These are phyloP conservation scores for Amanita rimosa DNA, from an alignment of 768 basidiomycete genomes.

Conservation along the genomic window DNA sequence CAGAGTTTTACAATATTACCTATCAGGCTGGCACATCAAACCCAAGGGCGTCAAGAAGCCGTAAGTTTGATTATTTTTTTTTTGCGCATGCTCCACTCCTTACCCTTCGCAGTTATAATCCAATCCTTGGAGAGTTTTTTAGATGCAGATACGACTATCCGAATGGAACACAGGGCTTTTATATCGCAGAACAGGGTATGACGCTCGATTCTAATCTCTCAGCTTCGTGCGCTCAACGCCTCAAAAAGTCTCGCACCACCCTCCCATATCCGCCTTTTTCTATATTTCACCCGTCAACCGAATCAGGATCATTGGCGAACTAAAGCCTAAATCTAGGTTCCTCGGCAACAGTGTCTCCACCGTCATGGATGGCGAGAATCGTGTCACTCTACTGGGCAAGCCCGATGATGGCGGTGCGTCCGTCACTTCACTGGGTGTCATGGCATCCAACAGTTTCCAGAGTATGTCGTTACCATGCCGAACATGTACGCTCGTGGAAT, in stretches of 20 bases:
- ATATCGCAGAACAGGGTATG: conserved; percentile 90
- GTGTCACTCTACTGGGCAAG: conserved; percentile 70
- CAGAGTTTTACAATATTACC: conserved; percentile 85
- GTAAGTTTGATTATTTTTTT: conserved; percentile 43
- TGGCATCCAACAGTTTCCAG: conserved; percentile 20
- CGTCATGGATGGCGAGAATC: conserved; percentile 92
- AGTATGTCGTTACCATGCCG: conserved; percentile 90
- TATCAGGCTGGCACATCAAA: conserved; percentile 99
- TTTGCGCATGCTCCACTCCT: conserved; percentile 3
- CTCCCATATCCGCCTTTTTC: conserved; percentile 91
- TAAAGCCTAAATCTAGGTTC: conserved; percentile 93
- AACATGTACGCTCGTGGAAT: conserved; percentile 94
- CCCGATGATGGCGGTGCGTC: conserved; percentile 77
- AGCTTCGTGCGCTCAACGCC: background rate
- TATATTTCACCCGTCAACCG: conserved; percentile 89
- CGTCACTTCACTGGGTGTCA: background rate
- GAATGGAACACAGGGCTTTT: conserved; percentile 86
- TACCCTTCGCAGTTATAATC: conserved; percentile 65
- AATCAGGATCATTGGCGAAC: conserved; percentile 80
- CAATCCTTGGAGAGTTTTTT: conserved; percentile 96
- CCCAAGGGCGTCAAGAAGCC: conserved; percentile 99
- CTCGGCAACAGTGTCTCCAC: conserved; percentile 96
- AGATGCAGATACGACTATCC: conserved; percentile 89
- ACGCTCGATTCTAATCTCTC: background rate
- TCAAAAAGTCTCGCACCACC: conserved; percentile 83